Base-by-base conservation (phyloP, 306 rosid species). In the Ormosia semicastrata region DNA sequence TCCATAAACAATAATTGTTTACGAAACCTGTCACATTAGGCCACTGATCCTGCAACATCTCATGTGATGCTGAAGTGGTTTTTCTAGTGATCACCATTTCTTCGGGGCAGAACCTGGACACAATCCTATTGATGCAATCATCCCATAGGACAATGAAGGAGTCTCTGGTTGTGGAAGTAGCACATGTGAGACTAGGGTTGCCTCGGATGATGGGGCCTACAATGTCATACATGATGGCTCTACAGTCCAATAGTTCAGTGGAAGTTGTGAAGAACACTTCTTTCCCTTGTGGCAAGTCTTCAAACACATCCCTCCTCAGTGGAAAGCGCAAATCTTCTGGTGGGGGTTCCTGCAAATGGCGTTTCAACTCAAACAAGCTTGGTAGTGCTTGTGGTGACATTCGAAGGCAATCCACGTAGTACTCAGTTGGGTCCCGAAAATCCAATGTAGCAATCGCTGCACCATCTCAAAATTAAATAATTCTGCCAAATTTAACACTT, bases 71-170 rank as follows among this genome's bases (percentile, higher is more conserved):
- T 0, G 76, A 58, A 1, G 71, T 12, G 30, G 98, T 85, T 57
- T 90, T 95, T 36, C 99, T 86, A 2, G 83, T 80, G 0, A 89
- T 3, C 4, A 83, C 75, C 32, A 93, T 57, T 18, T 90, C 96
- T 8, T 82, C 72, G 1, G 85, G 85, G 53, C 93, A 93, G 52
- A 95, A 92, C 13, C 73, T 88, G 7, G 89, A 76, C 37, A 95
- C 80, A 1, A 91, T n/a, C 53, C 91, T 69, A 52, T 93, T 95
- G 83, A 95, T 86, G 87, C 96, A 92, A 68, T 95, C 98, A 77
- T 95, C 99, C 99, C 99, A 95, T 3, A 93, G 84, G 60, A 87
- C 80, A 44, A 95, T 89, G 82, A 86, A 88, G 1, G 98, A 92
- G 37, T 95, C 99, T 50, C 97, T 82, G 47, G 86, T 65, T 0